Evolutionary conservation across 2,329 filamentous ascomycete genomes (phyloP).

Genomic region (Rhynchosporium secalis): DNA sequence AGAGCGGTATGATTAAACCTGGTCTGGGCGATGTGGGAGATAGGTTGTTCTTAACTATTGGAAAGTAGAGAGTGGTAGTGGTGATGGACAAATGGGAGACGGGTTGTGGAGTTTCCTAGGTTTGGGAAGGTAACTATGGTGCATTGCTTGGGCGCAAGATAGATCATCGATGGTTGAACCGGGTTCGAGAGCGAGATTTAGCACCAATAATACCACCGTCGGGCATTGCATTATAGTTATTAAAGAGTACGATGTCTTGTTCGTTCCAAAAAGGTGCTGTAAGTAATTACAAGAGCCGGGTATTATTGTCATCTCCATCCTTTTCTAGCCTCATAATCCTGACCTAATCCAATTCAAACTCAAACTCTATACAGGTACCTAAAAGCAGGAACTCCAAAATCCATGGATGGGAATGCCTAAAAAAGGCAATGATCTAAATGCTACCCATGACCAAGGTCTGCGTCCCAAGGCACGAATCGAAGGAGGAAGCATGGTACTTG

Average conservation of each 20-base stretch:
- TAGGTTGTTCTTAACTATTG: slow-evolving; percentile 82
- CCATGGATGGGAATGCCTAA: background rate
- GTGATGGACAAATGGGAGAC: too few relatives aligned
- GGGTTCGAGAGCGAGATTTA: slow-evolving; percentile 6
- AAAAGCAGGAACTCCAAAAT: background rate
- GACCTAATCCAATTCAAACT: background rate
- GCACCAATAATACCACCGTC: background rate
- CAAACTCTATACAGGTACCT: slow-evolving; percentile 11
- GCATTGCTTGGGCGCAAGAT: slow-evolving; percentile 6
- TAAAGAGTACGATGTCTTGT: background rate
- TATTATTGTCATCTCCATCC: slow-evolving; percentile 17
- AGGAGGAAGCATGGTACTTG: slow-evolving; percentile 26
- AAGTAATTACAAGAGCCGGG: slow-evolving; percentile 23
- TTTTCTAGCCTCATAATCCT: slow-evolving; percentile 2
- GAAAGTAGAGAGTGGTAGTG: slow-evolving; percentile 56
- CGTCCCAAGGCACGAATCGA: slow-evolving; percentile 34
- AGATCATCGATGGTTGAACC: background rate
- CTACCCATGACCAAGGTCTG: slow-evolving; percentile 23
- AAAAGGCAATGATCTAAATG: background rate
- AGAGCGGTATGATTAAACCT: slow-evolving; percentile 86
- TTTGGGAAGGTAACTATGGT: background rate
- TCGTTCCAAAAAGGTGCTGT: background rate
- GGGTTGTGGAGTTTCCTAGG: background rate
- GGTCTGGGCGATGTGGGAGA: slow-evolving; percentile 91
- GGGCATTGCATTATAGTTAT: background rate